A percentile compares a stretch with the other conserved stretches of the same genome.
Evolutionary conservation across 176 grass and related monocot genomes (phyloP).

Genomic region (Phragmites australis): DNA sequence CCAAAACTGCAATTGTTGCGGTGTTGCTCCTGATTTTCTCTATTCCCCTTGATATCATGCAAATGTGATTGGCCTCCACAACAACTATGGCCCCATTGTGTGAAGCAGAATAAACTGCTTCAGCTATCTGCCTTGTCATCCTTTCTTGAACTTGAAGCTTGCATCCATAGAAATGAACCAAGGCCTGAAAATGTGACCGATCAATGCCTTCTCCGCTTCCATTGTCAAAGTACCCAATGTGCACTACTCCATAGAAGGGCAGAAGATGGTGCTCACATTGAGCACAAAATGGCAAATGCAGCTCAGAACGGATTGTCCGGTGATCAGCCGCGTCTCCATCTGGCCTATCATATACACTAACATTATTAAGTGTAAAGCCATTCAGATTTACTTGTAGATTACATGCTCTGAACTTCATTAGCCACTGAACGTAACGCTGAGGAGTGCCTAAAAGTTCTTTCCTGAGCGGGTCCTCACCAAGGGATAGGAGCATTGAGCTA

Average conservation of each 20-base stretch:
- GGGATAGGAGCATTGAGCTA: constrained; percentile 58
- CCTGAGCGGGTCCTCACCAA: constrained; percentile 85
- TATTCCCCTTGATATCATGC: constrained; percentile 94
- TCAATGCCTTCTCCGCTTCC: constrained; percentile 47
- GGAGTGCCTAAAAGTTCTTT: constrained; percentile 77
- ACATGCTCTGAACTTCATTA: constrained; percentile 74
- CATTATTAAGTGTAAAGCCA: constrained; percentile 39
- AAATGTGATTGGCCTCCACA: constrained; percentile 90
- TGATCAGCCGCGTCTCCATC: constrained; percentile 40
- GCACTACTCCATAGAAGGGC: constrained; percentile 88
- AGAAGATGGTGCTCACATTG: constrained; percentile 96
- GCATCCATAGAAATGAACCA: constrained; percentile 86
- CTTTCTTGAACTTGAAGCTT: constrained; percentile 99
- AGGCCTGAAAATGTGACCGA: constrained; percentile 55
- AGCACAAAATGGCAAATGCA: constrained; percentile 81
- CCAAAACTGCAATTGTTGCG: constrained; percentile 82
- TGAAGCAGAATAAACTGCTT: constrained; percentile 61
- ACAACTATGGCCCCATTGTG: constrained; percentile 67
- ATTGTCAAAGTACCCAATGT: constrained; percentile 61
- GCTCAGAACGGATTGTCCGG: constrained; percentile 48
- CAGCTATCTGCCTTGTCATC: constrained; percentile 95
- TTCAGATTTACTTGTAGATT: constrained; percentile 58
- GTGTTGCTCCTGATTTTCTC: constrained; percentile 95
- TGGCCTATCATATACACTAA: constrained; percentile 21
- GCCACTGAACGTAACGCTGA: constrained; percentile 80